These are phyloP conservation scores for Phytophthora nicotianae DNA, from an alignment of 352 stramenopile species.

Conservation along the genomic window DNA sequence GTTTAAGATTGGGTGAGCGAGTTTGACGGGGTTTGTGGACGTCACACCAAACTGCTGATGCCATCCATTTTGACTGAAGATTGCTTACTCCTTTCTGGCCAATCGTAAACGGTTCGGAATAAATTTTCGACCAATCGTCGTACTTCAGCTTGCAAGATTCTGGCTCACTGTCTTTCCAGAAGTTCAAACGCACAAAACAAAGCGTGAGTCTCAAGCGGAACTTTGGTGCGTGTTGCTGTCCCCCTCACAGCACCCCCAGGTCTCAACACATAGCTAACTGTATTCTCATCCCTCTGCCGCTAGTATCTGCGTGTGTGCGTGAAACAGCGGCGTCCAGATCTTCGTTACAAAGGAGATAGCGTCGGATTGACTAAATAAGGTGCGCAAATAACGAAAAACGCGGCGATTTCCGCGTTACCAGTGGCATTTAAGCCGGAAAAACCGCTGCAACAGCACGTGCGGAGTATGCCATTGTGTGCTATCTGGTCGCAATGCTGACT, in stretches of 20 bases:
- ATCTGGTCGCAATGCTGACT: too few species aligned
- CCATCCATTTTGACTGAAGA: slow-evolving; percentile 23
- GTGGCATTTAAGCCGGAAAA: not conserved
- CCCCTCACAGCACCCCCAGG: not conserved
- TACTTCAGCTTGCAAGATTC: slow-evolving; percentile 22
- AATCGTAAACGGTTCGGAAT: slow-evolving; percentile 1
- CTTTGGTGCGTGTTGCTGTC: slow-evolving; percentile 21
- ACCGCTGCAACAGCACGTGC: not conserved
- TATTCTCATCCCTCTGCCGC: not conserved
- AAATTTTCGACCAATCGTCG: slow-evolving; percentile 21
- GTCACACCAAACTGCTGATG: slow-evolving; percentile 13
- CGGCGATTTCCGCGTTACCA: not conserved
- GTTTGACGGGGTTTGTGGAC: slow-evolving; percentile 8
- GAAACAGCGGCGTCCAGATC: slow-evolving; percentile 24
- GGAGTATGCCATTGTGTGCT: not conserved
- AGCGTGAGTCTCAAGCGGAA: slow-evolving; percentile 16
- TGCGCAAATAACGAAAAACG: slow-evolving; percentile 14
- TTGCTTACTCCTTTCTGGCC: slow-evolving; percentile 3
- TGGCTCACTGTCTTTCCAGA: slow-evolving; percentile 18
- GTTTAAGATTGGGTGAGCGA: slow-evolving; percentile 28
- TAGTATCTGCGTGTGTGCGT: slow-evolving; percentile 29
- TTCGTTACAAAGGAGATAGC: slow-evolving; percentile 8
- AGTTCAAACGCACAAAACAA: slow-evolving; percentile 36
- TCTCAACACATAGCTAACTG: not conserved
- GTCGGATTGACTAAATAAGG: slow-evolving; percentile 23